Conservation (phyloP, 2,329 filamentous ascomycete genomes). For the Pseudocercospora musae region DNA sequence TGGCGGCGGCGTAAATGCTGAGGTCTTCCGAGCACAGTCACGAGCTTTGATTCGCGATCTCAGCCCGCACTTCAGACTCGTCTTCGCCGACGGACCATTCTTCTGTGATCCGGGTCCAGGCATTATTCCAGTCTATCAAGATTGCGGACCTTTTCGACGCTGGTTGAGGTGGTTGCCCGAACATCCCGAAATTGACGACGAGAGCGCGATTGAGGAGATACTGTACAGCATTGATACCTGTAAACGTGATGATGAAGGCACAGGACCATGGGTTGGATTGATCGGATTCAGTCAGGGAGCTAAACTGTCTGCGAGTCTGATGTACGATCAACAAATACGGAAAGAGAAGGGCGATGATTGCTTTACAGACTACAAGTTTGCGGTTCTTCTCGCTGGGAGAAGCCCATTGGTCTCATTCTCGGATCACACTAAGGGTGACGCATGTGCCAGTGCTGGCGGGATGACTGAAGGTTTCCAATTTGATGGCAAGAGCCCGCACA, state of each 20-base stretch:
- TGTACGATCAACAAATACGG: constrained; percentile 59
- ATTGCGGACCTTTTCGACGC: constrained; percentile 62
- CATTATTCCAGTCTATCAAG: constrained; percentile 62
- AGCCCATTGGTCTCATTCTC: constrained; percentile 57
- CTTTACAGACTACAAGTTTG: constrained; percentile 55
- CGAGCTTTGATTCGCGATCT: constrained; percentile 55
- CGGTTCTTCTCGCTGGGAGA: constrained; percentile 59
- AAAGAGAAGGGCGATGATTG: constrained; percentile 38
- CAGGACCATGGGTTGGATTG: constrained; percentile 49
- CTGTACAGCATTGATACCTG: constrained; percentile 44
- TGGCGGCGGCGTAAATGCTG: constrained; percentile 70
- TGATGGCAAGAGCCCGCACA: constrained; percentile 45
- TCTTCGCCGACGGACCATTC: constrained; percentile 70
- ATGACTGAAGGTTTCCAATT: constrained; percentile 47
- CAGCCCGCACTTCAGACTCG: constrained; percentile 60
- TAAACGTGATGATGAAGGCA: constrained; percentile 45
- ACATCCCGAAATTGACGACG: constrained; percentile 54
- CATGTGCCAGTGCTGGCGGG: constrained; percentile 40
- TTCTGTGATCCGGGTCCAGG: constrained; percentile 59
- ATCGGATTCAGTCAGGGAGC: constrained; percentile 52
- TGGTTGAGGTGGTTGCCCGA: constrained; percentile 63
- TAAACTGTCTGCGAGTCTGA: constrained; percentile 45
- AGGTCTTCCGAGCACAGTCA: constrained; percentile 66
- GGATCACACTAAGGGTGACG: constrained; percentile 36
- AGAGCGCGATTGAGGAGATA: constrained; percentile 47